phyloP scores from a whole-genome alignment of 495 filamentous ascomycete species.

The Penicillium ochrochloron region DNA sequence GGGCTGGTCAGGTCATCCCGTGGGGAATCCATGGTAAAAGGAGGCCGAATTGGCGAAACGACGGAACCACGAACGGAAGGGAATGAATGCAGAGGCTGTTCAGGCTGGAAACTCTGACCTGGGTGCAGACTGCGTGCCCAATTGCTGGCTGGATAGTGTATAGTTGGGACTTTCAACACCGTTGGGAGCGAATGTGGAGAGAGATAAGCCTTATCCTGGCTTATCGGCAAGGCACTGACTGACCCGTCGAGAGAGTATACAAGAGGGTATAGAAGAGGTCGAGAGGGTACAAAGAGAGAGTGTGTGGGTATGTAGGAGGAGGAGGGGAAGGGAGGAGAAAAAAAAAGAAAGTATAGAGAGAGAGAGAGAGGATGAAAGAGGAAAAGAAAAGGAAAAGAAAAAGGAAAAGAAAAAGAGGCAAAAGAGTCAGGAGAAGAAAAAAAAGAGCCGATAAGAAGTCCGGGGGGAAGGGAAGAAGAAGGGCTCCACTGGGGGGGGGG shows the following conservation, averaged over 20 bases:
- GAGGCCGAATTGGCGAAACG: slow-evolving; percentile 5
- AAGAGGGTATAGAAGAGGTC: background rate
- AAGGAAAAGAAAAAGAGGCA: background rate
- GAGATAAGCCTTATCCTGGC: slow-evolving; percentile 7
- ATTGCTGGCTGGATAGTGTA: background rate
- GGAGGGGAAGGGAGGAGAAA: slow-evolving; percentile 9
- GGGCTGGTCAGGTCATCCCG: slow-evolving; percentile 6
- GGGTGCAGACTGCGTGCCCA: background rate
- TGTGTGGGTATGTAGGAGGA: slow-evolving; percentile 4
- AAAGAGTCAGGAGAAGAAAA: slow-evolving; percentile 9
- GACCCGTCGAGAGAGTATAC: slow-evolving; percentile 20
- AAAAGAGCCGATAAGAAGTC: slow-evolving; percentile 18
- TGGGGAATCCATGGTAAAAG: slow-evolving; percentile 32
- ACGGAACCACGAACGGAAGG: background rate
- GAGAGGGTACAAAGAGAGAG: slow-evolving; percentile 5
- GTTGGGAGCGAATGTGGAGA: slow-evolving; percentile 3
- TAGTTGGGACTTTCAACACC: background rate
- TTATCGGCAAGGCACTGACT: background rate
- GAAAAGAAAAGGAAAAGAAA: slow-evolving; percentile 7
- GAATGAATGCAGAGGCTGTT: background rate
- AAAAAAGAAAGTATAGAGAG: slow-evolving; percentile 12
- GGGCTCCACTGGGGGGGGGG: slow-evolving; percentile 5
- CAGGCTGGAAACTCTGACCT: background rate
- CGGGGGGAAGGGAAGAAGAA: slow-evolving; percentile 19
- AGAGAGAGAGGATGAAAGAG: slow-evolving; percentile 4